Evolutionary conservation across 1,284 basidiomycete species (phyloP), one percentile per base, ranked within the genome.

Genomic region (Lentinula novae-zelandiae): DNA sequence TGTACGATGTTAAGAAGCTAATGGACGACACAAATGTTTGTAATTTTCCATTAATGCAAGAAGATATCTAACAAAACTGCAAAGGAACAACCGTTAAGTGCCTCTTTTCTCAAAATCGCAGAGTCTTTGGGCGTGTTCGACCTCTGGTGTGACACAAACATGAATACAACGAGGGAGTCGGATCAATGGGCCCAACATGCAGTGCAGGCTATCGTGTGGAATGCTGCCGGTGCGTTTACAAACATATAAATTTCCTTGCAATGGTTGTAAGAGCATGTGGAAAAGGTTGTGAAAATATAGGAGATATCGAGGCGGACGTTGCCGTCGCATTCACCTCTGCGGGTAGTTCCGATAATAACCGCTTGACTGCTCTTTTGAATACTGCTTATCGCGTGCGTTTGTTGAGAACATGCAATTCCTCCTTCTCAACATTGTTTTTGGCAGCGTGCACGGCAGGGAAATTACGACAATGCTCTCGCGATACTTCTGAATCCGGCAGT

Each of bases 141-240:
- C 67, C 81, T 86, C 58, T 89, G 85, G 82, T 73, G 82, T 57
- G 86, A 88, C 66, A 74, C 76, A 8, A 84, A 84, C 63, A 76
- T 77, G 62, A 77, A 75, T 20, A 68, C 76, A 2, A 77, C 80
- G 50, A 70, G 76, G 9, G 83, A 86, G 34, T 75, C 77, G 31
- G 86, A 89, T 58, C 82, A 90, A 68, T 88, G 86, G 76, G 83
- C 84, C 17, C 84, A 85, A 58, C 88, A 92, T 69, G 81, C 84
- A 17, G 86, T 90, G 38, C 89, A 91, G 67, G 84, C 86, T 22
- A 73, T 88, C 49, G 75, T 89, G 15, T 93, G 91, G 90, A 79
- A 74, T 62, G 79, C 82, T 60, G 77, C 85, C 63, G 91, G 90
- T 90, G 63, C 63, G 73, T 64, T 44, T 15, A 27, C 13, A 20